Evolutionary conservation across 2,329 filamentous ascomycete genomes (phyloP).

Genomic region (Clonostachys byssicola): DNA sequence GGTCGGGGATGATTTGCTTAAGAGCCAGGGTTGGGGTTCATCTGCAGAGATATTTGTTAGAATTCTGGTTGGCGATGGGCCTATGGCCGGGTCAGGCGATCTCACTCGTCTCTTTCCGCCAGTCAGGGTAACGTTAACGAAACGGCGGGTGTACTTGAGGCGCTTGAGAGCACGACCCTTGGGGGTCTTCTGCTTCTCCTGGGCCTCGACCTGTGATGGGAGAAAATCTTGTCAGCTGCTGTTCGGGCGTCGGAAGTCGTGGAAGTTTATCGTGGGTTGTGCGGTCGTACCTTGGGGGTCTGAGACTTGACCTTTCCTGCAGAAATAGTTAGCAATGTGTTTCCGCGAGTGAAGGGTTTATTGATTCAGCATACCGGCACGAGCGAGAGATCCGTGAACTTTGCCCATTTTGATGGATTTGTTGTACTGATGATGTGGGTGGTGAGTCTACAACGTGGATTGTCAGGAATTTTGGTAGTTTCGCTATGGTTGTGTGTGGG

Average conservation of each 20-base stretch:
- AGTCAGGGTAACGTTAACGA: conserved; percentile 96
- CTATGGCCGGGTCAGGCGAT: conserved; percentile 3
- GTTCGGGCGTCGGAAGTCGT: conserved; percentile 10
- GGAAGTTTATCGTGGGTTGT: conserved; percentile 1
- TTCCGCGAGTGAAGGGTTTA: conserved; percentile 4
- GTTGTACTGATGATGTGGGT: conserved; percentile 28
- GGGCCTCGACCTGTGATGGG: conserved; percentile 66
- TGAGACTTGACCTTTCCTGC: conserved; percentile 97
- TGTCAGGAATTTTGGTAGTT: neutral
- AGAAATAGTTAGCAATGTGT: conserved; percentile 45
- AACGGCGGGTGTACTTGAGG: conserved; percentile 92
- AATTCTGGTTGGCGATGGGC: too few relatives aligned
- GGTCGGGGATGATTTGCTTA: conserved; percentile 34
- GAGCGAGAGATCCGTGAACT: conserved; percentile 90
- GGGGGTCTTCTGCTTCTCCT: conserved; percentile 95
- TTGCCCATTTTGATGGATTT: conserved; percentile 71
- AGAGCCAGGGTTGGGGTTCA: conserved; percentile 82
- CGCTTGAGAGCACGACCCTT: conserved; percentile 98
- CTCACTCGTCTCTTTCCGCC: conserved; percentile 96
- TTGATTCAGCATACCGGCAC: conserved; percentile 53
- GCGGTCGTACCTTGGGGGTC: conserved; percentile 73
- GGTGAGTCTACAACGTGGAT: conserved; percentile 17
- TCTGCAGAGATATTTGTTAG: conserved; percentile 37
- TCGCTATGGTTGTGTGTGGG: conserved; percentile 23
- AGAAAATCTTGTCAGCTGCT: conserved; percentile 17